phyloP scores from a whole-genome alignment of 352 stramenopile genomes.

The Pythium dissimile region DNA sequence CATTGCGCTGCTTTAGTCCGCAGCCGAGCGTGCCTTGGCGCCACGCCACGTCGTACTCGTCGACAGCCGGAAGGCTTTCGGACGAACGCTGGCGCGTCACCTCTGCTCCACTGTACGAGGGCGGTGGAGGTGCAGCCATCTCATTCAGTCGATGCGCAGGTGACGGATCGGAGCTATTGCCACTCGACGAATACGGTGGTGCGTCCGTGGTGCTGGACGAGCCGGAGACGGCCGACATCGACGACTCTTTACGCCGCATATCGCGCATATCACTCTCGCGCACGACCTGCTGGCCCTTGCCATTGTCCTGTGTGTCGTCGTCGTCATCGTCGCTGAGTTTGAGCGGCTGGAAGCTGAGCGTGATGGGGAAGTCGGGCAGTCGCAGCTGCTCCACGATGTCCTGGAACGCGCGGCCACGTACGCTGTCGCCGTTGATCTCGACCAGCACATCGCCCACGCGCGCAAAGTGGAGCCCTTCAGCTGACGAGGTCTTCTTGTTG shows the following conservation, averaged over 20 bases:
- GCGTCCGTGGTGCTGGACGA: not conserved
- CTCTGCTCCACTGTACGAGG: not conserved
- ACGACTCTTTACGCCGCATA: slow-evolving; percentile 10
- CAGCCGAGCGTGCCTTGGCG: slow-evolving; percentile 66
- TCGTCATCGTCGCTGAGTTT: slow-evolving; percentile 35
- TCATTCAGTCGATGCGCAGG: not conserved
- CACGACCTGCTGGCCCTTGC: not conserved
- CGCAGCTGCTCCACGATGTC: slow-evolving; percentile 69
- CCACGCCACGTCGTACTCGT: slow-evolving; percentile 80
- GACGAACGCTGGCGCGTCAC: not conserved
- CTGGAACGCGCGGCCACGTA: slow-evolving; percentile 48
- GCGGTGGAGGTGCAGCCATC: not conserved
- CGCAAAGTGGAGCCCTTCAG: slow-evolving; percentile 54
- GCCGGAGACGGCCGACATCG: slow-evolving; percentile 1
- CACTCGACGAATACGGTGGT: not conserved
- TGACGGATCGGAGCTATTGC: not conserved
- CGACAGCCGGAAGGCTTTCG: not conserved
- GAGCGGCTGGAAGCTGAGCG: slow-evolving; percentile 63
- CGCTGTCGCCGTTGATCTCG: slow-evolving; percentile 54
- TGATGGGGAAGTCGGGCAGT: slow-evolving; percentile 55
- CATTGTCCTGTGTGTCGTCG: slow-evolving; percentile 15
- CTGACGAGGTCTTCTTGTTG: slow-evolving; percentile 58
- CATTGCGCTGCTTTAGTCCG: slow-evolving; percentile 68
- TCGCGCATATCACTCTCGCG: slow-evolving; percentile 6
- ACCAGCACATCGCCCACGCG: slow-evolving; percentile 75